Evolutionary conservation across 495 filamentous ascomycete species (phyloP).

Genomic region (Hypoxylon rickii): DNA sequence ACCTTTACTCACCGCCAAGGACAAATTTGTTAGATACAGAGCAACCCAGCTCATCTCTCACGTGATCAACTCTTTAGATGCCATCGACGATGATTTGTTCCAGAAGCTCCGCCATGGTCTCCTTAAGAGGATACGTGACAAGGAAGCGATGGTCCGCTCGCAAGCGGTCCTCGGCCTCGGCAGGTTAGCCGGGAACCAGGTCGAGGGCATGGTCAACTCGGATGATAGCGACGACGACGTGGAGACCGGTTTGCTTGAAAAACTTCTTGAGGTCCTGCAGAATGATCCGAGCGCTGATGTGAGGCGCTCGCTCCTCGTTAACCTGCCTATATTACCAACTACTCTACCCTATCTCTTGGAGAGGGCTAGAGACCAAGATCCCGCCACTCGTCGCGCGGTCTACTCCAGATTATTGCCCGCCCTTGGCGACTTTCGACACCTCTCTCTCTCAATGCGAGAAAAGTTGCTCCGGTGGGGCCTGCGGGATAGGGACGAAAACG

Average conservation of each 20-base stretch:
- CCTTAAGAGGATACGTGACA: conserved; percentile 84
- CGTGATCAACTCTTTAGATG: conserved; percentile 85
- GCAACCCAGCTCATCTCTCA: conserved; percentile 87
- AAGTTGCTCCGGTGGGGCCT: conserved; percentile 95
- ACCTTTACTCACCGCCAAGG: conserved; percentile 76
- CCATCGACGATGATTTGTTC: conserved; percentile 88
- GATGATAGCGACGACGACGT: conserved; percentile 65
- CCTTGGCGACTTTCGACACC: conserved; percentile 92
- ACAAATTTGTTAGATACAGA: conserved; percentile 90
- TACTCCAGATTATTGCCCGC: conserved; percentile 88
- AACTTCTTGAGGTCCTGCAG: conserved; percentile 88
- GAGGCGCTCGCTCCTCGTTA: conserved; percentile 82
- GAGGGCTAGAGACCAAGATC: conserved; percentile 85
- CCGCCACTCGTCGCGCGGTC: conserved; percentile 77
- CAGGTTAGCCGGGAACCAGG: conserved; percentile 78
- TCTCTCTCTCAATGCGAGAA: conserved; percentile 93
- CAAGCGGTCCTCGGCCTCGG: conserved; percentile 93
- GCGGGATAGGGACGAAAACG: conserved; percentile 91
- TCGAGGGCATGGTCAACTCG: conserved; percentile 72
- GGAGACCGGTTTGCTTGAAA: conserved; percentile 68
- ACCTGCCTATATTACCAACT: conserved; percentile 75
- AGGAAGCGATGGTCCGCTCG: conserved; percentile 86
- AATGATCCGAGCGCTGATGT: conserved; percentile 96
- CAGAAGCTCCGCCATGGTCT: conserved; percentile 75
- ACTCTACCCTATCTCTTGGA: conserved; percentile 94